Base-by-base conservation (phyloP, 176 grass and related monocot species). In the Triticum dicoccoides region DNA sequence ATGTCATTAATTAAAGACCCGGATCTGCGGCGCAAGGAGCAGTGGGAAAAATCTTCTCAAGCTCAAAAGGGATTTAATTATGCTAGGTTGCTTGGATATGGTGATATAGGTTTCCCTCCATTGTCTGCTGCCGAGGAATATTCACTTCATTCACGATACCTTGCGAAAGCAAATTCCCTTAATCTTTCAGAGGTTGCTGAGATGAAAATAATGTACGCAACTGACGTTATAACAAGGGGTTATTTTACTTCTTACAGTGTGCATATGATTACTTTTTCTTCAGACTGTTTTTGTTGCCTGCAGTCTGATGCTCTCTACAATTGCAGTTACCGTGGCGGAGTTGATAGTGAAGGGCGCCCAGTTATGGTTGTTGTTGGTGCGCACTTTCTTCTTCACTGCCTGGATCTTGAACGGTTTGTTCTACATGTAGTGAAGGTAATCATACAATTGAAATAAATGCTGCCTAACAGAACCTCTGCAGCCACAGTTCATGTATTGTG, bases 1-100 rank as follows among this genome's bases (percentile, higher is more conserved):
- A 99, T 99, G 97, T 99, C 97, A 80, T 78, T 99, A 86, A 96
- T 94, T 79, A 99, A 99, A 86, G 97, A 99, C 73, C 97, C 97
- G 0, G 94, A 99, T 90, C 83, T 94, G 37, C 54, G 85, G 45
- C 88, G 92, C 29, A 89, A 83, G 80, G 97, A 99, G 59, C 92
- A 99, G 56, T 94, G 92, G 89, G 90, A 93, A 89, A 96, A 88
- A 70, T 88, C 92, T 45, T 86, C 85, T 76, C 94, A 94, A 86
- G 76, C 90, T 74, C 90, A 94, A 68, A 99, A 91, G 77, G 92
- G 97, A 84, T 96, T 99, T 86, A 96, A 96, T 85, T 99, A 88
- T 88, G 90, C 89, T 84, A 93, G 87, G 65, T 77, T 99, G 69
- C 89, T 99, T 88, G 97, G 97, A 86, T 99, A 90, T 90, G 97